Percentiles rank a stretch among this genome's conserved stretches.
These are phyloP conservation scores for Prinsepia uniflora DNA, from an alignment of 306 rosid species.

Conservation along the genomic window DNA sequence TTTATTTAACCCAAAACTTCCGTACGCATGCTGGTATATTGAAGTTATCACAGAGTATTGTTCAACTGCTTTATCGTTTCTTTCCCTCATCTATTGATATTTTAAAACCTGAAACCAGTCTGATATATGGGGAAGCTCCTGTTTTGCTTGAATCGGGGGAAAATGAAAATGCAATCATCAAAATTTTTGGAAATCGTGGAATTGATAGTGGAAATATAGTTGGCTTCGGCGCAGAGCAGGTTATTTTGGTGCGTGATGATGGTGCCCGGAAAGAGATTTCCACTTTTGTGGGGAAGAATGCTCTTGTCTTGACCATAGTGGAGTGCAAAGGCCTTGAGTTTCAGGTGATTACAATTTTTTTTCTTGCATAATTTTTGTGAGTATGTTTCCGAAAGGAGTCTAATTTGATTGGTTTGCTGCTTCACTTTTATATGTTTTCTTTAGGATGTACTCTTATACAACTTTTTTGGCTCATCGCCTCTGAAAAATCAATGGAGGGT, in stretches of 20 bases:
- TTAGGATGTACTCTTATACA: conserved; percentile 69
- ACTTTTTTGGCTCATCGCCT: conserved; percentile 68
- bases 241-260: conserved; percentile 76
- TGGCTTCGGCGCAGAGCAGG: conserved; percentile 85
- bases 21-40: conserved; percentile 74
- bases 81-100: conserved; percentile 64
- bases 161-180: conserved; percentile 53
- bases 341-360: conserved; percentile 43
- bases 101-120: conserved; percentile 69
- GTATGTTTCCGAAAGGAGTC: too few relatives aligned
- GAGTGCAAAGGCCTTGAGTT: conserved; percentile 92
- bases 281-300: conserved; percentile 55
- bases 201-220: conserved; percentile 51
- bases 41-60: conserved; percentile 60
- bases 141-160: too few relatives aligned
- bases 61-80: conserved; percentile 59
- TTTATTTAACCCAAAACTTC: conserved; percentile 55
- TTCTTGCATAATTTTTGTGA: background rate
- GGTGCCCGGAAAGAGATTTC: conserved; percentile 39
- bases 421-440: background rate
- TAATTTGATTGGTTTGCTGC: background rate
- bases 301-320: conserved; percentile 66
- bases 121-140: conserved; percentile 49
- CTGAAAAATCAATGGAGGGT: conserved; percentile 65
- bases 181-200: conserved; percentile 63